These are phyloP conservation scores for Oenanthe javanica DNA, from an alignment of 140 eudicot genomes.

Conservation along the genomic window DNA sequence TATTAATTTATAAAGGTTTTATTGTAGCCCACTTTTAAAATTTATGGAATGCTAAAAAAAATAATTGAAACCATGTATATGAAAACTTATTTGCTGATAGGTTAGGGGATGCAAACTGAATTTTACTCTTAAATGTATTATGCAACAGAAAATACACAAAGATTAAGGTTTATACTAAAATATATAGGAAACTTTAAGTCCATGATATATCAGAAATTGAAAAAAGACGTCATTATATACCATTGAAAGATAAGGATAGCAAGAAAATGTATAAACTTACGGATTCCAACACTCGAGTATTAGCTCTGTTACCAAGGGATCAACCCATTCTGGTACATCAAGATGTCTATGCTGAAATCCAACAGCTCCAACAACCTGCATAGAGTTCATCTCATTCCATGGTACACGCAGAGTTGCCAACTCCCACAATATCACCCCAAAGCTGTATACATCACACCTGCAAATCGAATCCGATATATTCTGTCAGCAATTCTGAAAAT, in stretches of 20 bases:
- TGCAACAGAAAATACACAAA: neutral
- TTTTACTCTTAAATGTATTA: too few relatives aligned
- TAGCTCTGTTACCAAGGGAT: slow-evolving; percentile 58
- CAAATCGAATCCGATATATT: slow-evolving; percentile 9
- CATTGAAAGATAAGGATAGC: neutral
- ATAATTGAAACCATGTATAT: too few relatives aligned
- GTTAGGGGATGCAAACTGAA: too few relatives aligned
- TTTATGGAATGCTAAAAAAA: too few relatives aligned
- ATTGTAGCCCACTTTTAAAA: too few relatives aligned
- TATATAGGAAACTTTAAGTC: neutral
- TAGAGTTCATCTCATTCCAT: slow-evolving; percentile 88
- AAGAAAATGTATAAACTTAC: slow-evolving; percentile 27
- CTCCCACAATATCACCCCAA: slow-evolving; percentile 96
- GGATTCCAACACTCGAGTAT: slow-evolving; percentile 68
- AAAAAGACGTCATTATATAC: neutral
- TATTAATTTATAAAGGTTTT: too few relatives aligned
- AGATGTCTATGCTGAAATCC: slow-evolving; percentile 90
- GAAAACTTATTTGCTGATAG: too few relatives aligned
- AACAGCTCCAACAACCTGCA: slow-evolving; percentile 99
- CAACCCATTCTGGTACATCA: slow-evolving; percentile 57
- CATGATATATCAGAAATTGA: neutral
- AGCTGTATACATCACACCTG: slow-evolving; percentile 95
- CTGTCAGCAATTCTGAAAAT: slow-evolving; percentile 14
- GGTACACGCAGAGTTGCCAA: slow-evolving; percentile 78
- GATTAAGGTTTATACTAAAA: neutral